Base-by-base conservation (phyloP, 2,329 filamentous ascomycete genomes). In the Hortaea sp. region DNA sequence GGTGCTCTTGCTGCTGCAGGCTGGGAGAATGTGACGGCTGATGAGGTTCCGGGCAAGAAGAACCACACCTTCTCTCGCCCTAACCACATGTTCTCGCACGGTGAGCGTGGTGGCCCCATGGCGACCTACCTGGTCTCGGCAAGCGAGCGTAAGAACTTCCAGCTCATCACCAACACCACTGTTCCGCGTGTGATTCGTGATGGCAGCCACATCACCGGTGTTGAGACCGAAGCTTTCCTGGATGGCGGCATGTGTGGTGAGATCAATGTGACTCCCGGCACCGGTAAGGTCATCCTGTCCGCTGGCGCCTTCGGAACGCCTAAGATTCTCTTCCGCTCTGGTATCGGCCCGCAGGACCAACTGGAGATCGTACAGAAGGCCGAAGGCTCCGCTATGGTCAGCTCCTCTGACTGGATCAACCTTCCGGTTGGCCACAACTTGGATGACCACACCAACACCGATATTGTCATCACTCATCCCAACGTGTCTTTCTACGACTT, bases 241-340 rank as follows among this genome's bases (percentile, higher is more conserved):
- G 61, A 68, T 28, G 75, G 72, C 20, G 81, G 81, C 6, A 74
- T 75, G 52, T 70, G 68, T 28, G 79, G 81, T 4, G 74, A 74
- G 6, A 71, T 85, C 52, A 79, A 78, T 5, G 65, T 85, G 47
- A 79, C 79, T 20, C 57, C 71, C 4, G 63, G 66, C 34, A 76
- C 73, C 9, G 83, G 84, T 7, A 76, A 81, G 43, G 81, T 87
- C 39, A 76, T 87, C 53, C 67, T 86, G 30, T 76, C 83, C 12
- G 77, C 81, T 1, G 84, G 84, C 41, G 69, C 82, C 1, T 84
- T 87, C 51, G 81, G 81, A n/a, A 80, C 80, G 1, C 71, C 81
- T 10, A 84, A 84, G 64, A 68, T 88, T 41, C 72, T 87, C 2
- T 71, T 85, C 64, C 74, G 81, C 57, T 82, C 78, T 66, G 80